Evolutionary conservation across 352 stramenopile species (phyloP).

Genomic region (Pythium coloratum): DNA sequence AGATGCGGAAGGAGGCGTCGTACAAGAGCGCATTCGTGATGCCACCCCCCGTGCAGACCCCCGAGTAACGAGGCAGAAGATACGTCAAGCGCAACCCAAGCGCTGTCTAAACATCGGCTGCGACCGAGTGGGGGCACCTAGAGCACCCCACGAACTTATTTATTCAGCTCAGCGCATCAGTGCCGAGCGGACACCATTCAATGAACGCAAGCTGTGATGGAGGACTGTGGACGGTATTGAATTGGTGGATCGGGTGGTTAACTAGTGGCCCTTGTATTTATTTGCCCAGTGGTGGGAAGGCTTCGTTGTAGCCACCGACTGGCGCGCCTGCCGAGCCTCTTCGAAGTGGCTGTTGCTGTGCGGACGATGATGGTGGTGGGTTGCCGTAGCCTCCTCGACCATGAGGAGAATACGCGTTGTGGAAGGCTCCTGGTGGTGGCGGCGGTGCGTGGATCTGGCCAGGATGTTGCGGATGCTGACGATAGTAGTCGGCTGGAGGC

Average conservation of each 20-base stretch:
- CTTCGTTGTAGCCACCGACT: slow-evolving; percentile 54
- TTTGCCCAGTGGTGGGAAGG: slow-evolving; percentile 72
- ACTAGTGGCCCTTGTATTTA: slow-evolving; percentile 4
- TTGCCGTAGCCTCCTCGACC: slow-evolving; percentile 23
- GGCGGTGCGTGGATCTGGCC: slow-evolving; percentile 9
- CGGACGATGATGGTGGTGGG: slow-evolving; percentile 16
- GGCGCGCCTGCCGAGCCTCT: slow-evolving; percentile 18
- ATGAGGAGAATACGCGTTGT: slow-evolving; percentile 23
- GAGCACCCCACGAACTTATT: slow-evolving; percentile 3
- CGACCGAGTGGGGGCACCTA: background rate
- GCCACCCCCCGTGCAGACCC: slow-evolving; percentile 3
- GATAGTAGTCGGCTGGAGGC: slow-evolving; percentile 21
- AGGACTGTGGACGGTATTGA: background rate
- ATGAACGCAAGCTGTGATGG: slow-evolving; percentile 1
- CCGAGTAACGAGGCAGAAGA: background rate
- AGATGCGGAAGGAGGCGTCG: slow-evolving; percentile 55
- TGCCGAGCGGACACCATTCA: background rate
- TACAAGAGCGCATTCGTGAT: slow-evolving; percentile 28
- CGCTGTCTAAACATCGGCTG: too few relatives aligned
- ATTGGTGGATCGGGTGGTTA: background rate
- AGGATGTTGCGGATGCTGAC: slow-evolving; percentile 9
- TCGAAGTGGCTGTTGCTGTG: slow-evolving; percentile 26
- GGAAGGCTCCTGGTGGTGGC: slow-evolving; percentile 11
- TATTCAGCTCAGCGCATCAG: background rate
- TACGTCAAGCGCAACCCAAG: background rate